Evolutionary conservation across 768 basidiomycete species (phyloP), one percentile per base, ranked within the genome.

Genomic region (Lactarius psammicola): DNA sequence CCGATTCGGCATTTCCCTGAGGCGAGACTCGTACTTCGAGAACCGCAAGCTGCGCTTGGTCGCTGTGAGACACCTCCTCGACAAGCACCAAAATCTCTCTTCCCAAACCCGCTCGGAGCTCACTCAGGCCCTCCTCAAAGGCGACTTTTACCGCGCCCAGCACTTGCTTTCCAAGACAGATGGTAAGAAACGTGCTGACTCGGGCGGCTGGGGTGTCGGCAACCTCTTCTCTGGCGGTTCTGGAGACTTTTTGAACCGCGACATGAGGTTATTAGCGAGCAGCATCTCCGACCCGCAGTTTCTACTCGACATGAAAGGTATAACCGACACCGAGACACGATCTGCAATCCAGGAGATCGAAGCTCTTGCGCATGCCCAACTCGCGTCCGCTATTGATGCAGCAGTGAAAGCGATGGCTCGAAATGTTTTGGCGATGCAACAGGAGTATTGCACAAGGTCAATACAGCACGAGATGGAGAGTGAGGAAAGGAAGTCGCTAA

Each of bases 361-460:
- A 6, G 30, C 15, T 7, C 26, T 58, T 3, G 69, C 61, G 5
- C 42, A 56, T n/a, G 11, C 49, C 0, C 57, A 69, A 54, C 55
- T 72, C 20, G 17, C 26, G 4, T 44, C 44, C 17, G 51, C 28
- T 2, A 44, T 72, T 28, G 56, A 64, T 11, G 44, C n/a, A 26
- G 20, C 49, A 9, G 66, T 56, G 49, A 55, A 57, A 30, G 34
- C 67, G 17, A 49, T 62, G 30, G 8, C 62, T 4, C 31, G 28
- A 3, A 62, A 60, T 17, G 67, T 68, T 20, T 54, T 42, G 20
- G 36, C 38, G 3, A 63, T 65, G 15, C 71, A 70, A 31, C 59
- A 63, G 11, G 54, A 62, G 1, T 62, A 60, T 6, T 64, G 63
- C 38, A 26, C 30, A 11, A 59, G 56, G 46, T 49, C 56, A 11